Evolutionary conservation across 148 eudicot species (phyloP), one percentile per base, ranked within the genome.

Genomic region (Rhododendron mucronatum): DNA sequence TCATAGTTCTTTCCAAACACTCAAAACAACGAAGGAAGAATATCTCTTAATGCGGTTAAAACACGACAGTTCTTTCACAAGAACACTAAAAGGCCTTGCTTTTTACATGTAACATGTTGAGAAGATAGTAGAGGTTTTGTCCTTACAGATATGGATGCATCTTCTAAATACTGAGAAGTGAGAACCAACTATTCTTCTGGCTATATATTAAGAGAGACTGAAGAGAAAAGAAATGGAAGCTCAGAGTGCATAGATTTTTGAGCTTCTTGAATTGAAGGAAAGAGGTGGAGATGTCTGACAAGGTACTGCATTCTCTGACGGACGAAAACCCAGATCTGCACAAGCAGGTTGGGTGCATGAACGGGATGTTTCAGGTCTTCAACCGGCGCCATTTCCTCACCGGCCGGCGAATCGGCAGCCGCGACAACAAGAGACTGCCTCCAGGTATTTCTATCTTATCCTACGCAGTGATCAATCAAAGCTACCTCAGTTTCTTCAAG

Each of bases 331-430:
- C 85, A 82, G 90, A 92, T 85, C 85, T 94, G 86, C 91, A 91
- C 85, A 95, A 94, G 89, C 95, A 94, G 84, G 83, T 91, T 44
- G 99, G 99, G 23, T 96, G 99, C 92, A 95, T 96, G 93, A 93
- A 90, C 87, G 97, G 98, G 41, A 76, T 96, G 69, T 91, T 96
- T 57, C 98, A 94, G 85, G 86, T 94, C 83, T 92, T 95, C 47
- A 92, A 91, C 84, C 93, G 95, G 2, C 91, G 86, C 80, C 90
- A 92, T 86, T 90, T 91, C 80, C 88, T 88, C 41, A 41, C 86
- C 26, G 88, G 90, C 51, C 91, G 92, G 8, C 87, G 92, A 20
- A 71, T 82, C 59, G 85, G 83, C 81, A 82, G 85, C 87, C 84
- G 89, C 61, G 82, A 88, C 84, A 88, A 89, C 47, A 91, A 91